Evolutionary conservation across 306 rosid genomes (phyloP).

Genomic region (Dryas octopetala): DNA sequence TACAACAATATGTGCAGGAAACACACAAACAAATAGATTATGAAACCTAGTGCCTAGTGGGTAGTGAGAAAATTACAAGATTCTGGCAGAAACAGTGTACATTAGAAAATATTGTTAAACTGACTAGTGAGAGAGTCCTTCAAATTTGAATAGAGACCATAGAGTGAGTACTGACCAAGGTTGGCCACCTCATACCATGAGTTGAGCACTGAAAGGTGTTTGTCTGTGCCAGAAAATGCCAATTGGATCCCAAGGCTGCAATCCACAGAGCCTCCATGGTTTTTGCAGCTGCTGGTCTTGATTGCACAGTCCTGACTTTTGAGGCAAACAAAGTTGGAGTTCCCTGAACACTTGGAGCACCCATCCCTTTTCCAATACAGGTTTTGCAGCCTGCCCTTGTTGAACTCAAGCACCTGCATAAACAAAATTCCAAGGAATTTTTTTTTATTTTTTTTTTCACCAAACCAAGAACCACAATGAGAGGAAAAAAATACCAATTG

Average conservation of each 20-base stretch:
- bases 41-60: neutral
- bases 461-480: neutral
- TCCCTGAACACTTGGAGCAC: conserved; percentile 62
- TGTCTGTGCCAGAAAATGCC: conserved; percentile 95
- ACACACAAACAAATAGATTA: neutral
- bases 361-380: conserved; percentile 87
- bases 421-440: neutral
- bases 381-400: conserved; percentile 86
- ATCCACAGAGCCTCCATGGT: conserved; percentile 66
- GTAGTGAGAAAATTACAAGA: conserved; percentile 1
- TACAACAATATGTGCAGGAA: neutral
- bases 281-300: conserved; percentile 62
- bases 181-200: conserved; percentile 97
- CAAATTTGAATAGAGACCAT: conserved; percentile 70
- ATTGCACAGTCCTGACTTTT: conserved; percentile 80
- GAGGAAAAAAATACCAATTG: neutral
- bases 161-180: conserved; percentile 89
- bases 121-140: conserved; percentile 80
- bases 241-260: conserved; percentile 85
- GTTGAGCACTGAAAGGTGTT: conserved; percentile 76
- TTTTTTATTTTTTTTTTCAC: neutral
- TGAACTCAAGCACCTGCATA: conserved; percentile 75
- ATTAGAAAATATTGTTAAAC: conserved; percentile 61
- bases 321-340: conserved; percentile 65
- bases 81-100: conserved; percentile 20